A percentile compares a stretch with the other conserved stretches of the same genome.
Conservation (phyloP, 2,329 filamentous ascomycete genomes). For the Mycosphaerella arachidis region DNA sequence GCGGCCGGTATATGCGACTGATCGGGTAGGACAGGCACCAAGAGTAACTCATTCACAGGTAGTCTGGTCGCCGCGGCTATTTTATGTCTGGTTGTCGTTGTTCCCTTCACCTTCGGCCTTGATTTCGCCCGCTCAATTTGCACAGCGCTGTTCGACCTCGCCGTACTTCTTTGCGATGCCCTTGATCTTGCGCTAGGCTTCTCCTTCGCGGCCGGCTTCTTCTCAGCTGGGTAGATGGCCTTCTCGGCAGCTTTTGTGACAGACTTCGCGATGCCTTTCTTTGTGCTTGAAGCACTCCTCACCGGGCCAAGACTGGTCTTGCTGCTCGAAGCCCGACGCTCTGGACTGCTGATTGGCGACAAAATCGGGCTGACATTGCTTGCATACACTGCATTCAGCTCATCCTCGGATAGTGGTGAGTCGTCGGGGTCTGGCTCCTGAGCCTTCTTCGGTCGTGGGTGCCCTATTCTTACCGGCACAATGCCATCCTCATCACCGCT, state of each 20-base stretch:
- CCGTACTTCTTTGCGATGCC: not conserved
- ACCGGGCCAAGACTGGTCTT: not conserved
- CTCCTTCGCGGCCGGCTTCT: not conserved
- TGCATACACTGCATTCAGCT: conserved; percentile 18
- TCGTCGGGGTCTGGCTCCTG: conserved; percentile 23
- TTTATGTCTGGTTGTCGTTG: not conserved
- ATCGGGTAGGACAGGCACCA: conserved; percentile 8
- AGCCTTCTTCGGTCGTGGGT: not conserved
- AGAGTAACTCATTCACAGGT: conserved; percentile 21
- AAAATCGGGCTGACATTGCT: conserved; percentile 10
- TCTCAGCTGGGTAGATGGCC: not conserved
- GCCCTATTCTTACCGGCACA: not conserved
- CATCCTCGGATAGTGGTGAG: conserved; percentile 29
- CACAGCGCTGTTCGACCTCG: not conserved
- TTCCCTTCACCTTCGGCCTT: not conserved
- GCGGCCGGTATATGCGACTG: not conserved
- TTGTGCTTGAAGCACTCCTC: not conserved
- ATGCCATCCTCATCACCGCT: not conserved
- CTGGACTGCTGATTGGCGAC: conserved; percentile 3
- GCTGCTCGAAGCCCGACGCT: not conserved
- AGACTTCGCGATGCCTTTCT: not conserved
- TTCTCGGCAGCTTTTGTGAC: not conserved
- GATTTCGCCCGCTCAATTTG: not conserved
- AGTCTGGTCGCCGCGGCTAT: not conserved
- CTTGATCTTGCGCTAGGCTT: not conserved